Evolutionary conservation across 495 filamentous ascomycete genomes (phyloP).

Genomic region (Aspergillus cavernicola): DNA sequence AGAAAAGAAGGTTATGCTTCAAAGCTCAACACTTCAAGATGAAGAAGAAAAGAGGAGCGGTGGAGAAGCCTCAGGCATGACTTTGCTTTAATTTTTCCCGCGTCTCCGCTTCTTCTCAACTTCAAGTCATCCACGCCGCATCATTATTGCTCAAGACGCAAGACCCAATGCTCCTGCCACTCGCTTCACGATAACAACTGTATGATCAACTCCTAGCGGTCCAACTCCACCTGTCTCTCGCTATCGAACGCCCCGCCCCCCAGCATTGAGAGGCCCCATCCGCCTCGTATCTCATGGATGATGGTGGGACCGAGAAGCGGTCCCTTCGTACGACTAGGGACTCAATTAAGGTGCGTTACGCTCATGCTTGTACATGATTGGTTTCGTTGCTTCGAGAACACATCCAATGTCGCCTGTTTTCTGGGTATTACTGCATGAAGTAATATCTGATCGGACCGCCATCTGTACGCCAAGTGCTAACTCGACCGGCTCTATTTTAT

Average conservation of each 20-base stretch:
- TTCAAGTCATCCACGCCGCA: not conserved
- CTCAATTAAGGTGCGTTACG: not conserved
- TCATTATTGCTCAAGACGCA: too few relatives aligned
- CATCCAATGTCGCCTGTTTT: not conserved
- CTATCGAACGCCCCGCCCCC: not conserved
- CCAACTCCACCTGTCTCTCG: conserved; percentile 1
- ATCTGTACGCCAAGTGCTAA: conserved; percentile 2
- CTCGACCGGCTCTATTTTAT: not conserved
- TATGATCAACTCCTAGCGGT: not conserved
- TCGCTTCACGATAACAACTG: not conserved
- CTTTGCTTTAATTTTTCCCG: not conserved
- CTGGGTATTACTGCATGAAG: not conserved
- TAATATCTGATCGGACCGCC: not conserved
- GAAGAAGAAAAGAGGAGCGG: not conserved
- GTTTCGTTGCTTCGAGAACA: too few relatives aligned
- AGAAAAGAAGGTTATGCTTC: not conserved
- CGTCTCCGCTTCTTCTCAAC: not conserved
- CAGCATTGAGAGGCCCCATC: not conserved
- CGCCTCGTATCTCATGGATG: not conserved
- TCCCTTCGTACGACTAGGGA: not conserved
- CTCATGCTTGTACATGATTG: not conserved
- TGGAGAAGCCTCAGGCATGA: not conserved
- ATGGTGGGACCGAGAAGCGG: not conserved
- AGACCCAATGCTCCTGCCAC: not conserved
- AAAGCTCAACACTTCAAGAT: not conserved